Evolutionary conservation across 2,329 filamentous ascomycete genomes (phyloP), one percentile per base, ranked within the genome.

Genomic region (Monilinia polystroma): DNA sequence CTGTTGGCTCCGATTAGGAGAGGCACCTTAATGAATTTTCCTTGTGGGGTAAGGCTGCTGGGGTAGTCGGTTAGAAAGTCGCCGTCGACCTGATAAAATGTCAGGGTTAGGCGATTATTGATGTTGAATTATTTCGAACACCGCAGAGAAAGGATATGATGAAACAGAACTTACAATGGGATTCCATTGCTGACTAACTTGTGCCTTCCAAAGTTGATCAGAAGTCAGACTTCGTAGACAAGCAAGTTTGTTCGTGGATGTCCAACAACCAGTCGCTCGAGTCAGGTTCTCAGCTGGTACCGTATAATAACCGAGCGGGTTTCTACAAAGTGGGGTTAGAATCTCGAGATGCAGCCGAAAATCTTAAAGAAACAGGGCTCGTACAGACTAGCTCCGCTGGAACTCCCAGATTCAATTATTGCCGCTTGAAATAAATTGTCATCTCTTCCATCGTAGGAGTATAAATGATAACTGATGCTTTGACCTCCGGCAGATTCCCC

Each of bases 371-470:
- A n/a, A 32, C 1, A 12, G 7, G 14, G 18, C 3, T 35, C 51
- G 8, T 55, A 63, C 63, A 64, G 32, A 49, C 63, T 57, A 26
- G 43, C 53, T 6, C 72, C 69, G 11, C 73, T 66, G 1, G 72
- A 70, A 0, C 78, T 78, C 4, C 84, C 84, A 16, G 82, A 85
- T 64, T 87, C 80, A 64, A 83, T 76, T 55, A 85, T 87, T 2
- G 81, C 85, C 10, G 76, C 82, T 4, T 80, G 80, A 71, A 86
- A 88, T 0, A 88, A 76, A 0, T 79, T 76, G 66, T 87, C 84
- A 66, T 87, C 79, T 43, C 83, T 78, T 0, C 85, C 85, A 35
- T 80, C 81, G 68, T 85, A 84, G 4, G 83, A 82, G 49, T 83
- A 79, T 29, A 86, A 77, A 35, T 87, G 86, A 59, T 79, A 79